Percentiles rank a stretch among this genome's conserved stretches.
Conservation (phyloP, 2,329 filamentous ascomycete species). For the Dryadomyces quercivorus region DNA sequence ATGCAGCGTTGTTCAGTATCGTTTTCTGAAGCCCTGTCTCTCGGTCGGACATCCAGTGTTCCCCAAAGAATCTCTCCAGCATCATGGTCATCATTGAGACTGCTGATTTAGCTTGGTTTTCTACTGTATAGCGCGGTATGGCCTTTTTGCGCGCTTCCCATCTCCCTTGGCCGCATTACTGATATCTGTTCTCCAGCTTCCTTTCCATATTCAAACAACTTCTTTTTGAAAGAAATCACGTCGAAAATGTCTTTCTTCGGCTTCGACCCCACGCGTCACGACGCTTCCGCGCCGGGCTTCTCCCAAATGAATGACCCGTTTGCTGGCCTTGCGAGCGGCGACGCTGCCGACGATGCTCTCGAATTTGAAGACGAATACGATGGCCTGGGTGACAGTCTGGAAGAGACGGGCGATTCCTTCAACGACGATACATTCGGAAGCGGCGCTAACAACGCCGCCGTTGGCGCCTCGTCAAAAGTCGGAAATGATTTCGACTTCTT, state of each 20-base stretch:
- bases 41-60: background rate
- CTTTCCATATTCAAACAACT: background rate
- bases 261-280: conserved; percentile 63
- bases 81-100: conserved; percentile 5
- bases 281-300: conserved; percentile 64
- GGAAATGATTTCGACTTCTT: conserved; percentile 98
- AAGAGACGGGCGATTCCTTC: conserved; percentile 86
- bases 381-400: conserved; percentile 77
- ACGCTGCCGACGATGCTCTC: conserved; percentile 45
- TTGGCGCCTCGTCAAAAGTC: conserved; percentile 33
- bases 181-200: background rate
- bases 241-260: conserved; percentile 79
- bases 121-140: conserved; percentile 3
- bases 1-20: background rate
- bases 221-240: background rate
- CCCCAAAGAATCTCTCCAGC: background rate
- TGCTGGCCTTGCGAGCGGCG: conserved; percentile 59
- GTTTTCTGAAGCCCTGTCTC: background rate
- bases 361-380: conserved; percentile 98
- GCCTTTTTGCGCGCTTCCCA: background rate
- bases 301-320: conserved; percentile 78
- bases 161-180: background rate
- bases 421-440: conserved; percentile 90
- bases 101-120: background rate
- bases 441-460: conserved; percentile 18